Percentiles rank a stretch among this genome's conserved stretches.
These are phyloP conservation scores for Aspergillus nanangensis DNA, from an alignment of 495 filamentous ascomycete species.

Conservation along the genomic window DNA sequence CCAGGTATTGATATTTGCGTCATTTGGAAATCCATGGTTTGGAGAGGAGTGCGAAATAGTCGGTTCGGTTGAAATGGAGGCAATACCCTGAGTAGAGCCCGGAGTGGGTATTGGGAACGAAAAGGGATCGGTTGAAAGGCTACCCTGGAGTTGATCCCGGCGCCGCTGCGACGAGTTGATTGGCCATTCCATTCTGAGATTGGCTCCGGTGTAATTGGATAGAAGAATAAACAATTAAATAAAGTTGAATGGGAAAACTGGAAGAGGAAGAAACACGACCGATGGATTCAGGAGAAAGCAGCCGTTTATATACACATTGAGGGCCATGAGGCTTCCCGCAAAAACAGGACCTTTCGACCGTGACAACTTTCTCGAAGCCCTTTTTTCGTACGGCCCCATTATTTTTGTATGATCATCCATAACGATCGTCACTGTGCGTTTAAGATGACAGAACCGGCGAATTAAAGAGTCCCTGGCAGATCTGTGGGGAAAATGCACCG, in stretches of 20 bases:
- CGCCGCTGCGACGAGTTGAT: neutral
- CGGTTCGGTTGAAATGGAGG: neutral
- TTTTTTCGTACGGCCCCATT: too few species aligned
- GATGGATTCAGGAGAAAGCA: constrained; percentile 44
- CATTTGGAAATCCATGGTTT: too few species aligned
- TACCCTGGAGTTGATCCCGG: neutral
- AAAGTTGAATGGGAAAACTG: neutral
- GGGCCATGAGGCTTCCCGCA: too few species aligned
- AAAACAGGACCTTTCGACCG: too few species aligned
- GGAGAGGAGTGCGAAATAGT: neutral
- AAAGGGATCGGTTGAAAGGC: neutral
- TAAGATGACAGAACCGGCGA: too few species aligned
- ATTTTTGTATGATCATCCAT: too few species aligned
- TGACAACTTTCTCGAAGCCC: too few species aligned
- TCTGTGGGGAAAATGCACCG: too few species aligned
- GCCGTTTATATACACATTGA: neutral
- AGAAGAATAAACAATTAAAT: neutral
- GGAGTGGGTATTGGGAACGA: neutral
- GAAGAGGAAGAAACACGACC: neutral
- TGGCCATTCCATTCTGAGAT: constrained; percentile 1
- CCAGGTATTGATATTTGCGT: too few species aligned
- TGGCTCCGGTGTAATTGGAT: too few species aligned
- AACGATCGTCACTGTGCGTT: too few species aligned
- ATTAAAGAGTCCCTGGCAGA: too few species aligned
- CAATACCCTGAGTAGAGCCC: neutral